Evolutionary conservation across 1,284 basidiomycete species (phyloP).

Genomic region (Sphaerobolus stellatus): DNA sequence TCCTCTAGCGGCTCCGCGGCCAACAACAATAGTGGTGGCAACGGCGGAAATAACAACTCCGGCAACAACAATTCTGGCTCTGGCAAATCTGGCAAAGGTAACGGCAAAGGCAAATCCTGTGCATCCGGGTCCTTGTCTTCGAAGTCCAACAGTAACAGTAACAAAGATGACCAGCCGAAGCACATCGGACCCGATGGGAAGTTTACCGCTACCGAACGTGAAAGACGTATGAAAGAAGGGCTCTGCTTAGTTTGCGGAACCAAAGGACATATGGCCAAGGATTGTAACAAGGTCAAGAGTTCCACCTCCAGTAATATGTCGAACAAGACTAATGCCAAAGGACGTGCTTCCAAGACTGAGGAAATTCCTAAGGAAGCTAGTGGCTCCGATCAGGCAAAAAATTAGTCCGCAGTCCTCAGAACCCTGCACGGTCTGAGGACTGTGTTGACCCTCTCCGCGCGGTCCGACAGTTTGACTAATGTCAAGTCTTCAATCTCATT

Average conservation of each 20-base stretch:
- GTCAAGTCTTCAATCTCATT: slow-evolving; percentile 10
- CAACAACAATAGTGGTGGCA: too few species aligned
- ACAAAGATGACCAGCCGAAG: neutral
- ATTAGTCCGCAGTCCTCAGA: slow-evolving; percentile 24
- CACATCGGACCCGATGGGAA: neutral
- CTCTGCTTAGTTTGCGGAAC: slow-evolving; percentile 33
- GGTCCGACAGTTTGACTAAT: neutral
- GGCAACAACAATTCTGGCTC: neutral
- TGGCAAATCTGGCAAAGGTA: neutral
- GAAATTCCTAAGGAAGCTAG: slow-evolving; percentile 14
- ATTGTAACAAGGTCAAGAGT: slow-evolving; percentile 25
- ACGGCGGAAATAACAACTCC: neutral
- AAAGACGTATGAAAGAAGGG: slow-evolving; percentile 19
- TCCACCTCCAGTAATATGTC: too few species aligned
- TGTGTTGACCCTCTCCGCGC: slow-evolving; percentile 35
- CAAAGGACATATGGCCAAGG: slow-evolving; percentile 22
- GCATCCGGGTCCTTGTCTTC: neutral
- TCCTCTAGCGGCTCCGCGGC: too few species aligned
- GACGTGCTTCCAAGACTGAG: slow-evolving; percentile 12
- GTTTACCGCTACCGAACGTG: slow-evolving; percentile 26
- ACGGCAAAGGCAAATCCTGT: neutral
- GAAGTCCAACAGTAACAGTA: neutral
- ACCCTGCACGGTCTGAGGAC: slow-evolving; percentile 25
- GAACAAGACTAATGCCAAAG: too few species aligned
- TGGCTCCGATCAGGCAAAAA: slow-evolving; percentile 31